Evolutionary conservation across 441 rosid genomes (phyloP).

Genomic region (Gossypium gossypioides): DNA sequence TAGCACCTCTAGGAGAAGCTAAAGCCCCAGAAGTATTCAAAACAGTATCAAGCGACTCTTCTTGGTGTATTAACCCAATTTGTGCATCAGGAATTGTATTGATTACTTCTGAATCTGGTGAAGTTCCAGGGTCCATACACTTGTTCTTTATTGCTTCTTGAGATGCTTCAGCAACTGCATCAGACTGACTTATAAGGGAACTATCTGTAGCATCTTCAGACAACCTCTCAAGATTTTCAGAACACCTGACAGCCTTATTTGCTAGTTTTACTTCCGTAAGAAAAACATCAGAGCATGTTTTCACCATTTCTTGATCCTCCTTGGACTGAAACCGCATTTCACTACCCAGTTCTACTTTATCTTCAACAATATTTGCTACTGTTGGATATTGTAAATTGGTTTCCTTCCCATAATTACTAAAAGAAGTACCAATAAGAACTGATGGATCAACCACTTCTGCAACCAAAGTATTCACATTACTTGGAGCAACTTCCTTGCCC

Average conservation of each 20-base stretch:
- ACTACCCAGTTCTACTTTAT: conserved; percentile 27
- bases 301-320: conserved; percentile 26
- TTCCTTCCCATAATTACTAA: conserved; percentile 21
- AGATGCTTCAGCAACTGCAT: conserved; percentile 30
- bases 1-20: conserved; percentile 24
- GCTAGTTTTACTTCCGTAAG: conserved; percentile 20
- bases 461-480: conserved; percentile 28
- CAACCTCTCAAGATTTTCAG: conserved; percentile 27
- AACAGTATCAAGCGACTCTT: conserved; percentile 28
- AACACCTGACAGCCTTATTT: conserved; percentile 27
- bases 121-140: conserved; percentile 67
- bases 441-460: conserved; percentile 34
- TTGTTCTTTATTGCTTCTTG: conserved; percentile 33
- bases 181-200: conserved; percentile 23
- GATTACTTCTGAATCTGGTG: conserved; percentile 99
- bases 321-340: conserved; percentile 20
- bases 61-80: conserved; percentile 33
- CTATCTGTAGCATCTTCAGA: conserved; percentile 34
- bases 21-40: conserved; percentile 31
- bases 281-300: conserved; percentile 23
- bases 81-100: conserved; percentile 56
- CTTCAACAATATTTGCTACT: conserved; percentile 21
- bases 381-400: conserved; percentile 27
- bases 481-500: conserved; percentile 49
- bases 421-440: conserved; percentile 23